These are phyloP conservation scores for Coprinopsis sp. DNA, from an alignment of 768 basidiomycete species.

Conservation along the genomic window DNA sequence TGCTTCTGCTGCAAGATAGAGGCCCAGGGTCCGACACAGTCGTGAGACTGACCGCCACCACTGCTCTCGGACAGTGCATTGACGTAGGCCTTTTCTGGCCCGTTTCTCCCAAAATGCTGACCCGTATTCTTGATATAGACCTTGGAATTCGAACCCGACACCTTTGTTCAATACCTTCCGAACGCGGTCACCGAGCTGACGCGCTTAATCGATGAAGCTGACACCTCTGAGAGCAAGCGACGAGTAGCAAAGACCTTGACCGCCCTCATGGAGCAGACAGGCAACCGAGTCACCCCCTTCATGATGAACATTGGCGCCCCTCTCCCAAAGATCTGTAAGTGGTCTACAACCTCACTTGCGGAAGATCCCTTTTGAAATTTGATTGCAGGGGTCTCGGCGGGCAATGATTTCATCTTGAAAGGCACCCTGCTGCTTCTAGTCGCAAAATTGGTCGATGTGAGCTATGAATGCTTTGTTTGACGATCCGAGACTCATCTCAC, in stretches of 20 bases:
- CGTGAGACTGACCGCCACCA: conserved; percentile 81
- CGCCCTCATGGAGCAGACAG: conserved; percentile 58
- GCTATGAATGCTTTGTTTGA: conserved; percentile 7
- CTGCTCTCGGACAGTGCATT: conserved; percentile 75
- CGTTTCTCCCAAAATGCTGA: conserved; percentile 1
- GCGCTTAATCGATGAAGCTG: conserved; percentile 64
- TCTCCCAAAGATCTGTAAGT: conserved; percentile 69
- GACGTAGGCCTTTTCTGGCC: conserved; percentile 52
- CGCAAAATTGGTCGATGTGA: conserved; percentile 64
- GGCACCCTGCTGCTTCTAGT: conserved; percentile 64
- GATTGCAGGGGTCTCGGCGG: conserved; percentile 58
- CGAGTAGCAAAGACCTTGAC: conserved; percentile 68
- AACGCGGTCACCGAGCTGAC: conserved; percentile 60
- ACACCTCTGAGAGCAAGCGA: conserved; percentile 73
- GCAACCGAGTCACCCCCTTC: conserved; percentile 55
- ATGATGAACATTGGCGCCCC: conserved; percentile 56
- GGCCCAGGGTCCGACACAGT: conserved; percentile 73
- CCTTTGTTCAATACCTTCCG: conserved; percentile 68
- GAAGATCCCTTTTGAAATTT: conserved; percentile 2
- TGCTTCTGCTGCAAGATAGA: conserved; percentile 69
- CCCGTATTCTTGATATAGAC: conserved; percentile 38
- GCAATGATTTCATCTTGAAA: conserved; percentile 69
- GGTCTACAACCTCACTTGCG: not conserved
- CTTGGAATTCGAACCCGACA: conserved; percentile 52
- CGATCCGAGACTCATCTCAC: conserved; percentile 4